These are phyloP conservation scores for Fusarium decemcellulare DNA, from an alignment of 2,329 filamentous ascomycete genomes.

Conservation along the genomic window DNA sequence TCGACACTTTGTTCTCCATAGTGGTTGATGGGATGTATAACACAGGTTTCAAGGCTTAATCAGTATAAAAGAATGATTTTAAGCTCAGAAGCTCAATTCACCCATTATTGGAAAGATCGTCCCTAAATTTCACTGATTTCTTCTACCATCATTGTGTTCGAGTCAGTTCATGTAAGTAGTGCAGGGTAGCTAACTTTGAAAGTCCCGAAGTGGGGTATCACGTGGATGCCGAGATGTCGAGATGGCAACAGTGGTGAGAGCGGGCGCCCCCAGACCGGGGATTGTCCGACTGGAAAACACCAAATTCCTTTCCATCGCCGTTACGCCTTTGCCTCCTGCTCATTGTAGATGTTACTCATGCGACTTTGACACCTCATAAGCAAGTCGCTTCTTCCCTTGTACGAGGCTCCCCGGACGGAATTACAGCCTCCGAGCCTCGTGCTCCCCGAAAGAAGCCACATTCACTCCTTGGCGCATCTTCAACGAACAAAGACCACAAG, in stretches of 20 bases:
- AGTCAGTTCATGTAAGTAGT: constrained; percentile 30
- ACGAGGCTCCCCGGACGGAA: constrained; percentile 10
- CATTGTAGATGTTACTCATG: constrained; percentile 21
- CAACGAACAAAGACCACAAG: constrained; percentile 9
- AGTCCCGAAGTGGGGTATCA: constrained; percentile 35
- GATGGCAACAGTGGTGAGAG: constrained; percentile 33
- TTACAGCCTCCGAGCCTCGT: constrained; percentile 5
- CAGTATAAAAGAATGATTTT: too few relatives aligned
- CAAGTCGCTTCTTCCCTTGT: background rate
- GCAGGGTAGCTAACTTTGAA: constrained; percentile 24
- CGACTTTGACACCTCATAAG: constrained; percentile 16
- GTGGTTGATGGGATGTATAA: too few relatives aligned
- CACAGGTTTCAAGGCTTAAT: too few relatives aligned
- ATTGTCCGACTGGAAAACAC: constrained; percentile 40
- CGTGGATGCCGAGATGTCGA: constrained; percentile 33
- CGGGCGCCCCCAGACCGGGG: constrained; percentile 26
- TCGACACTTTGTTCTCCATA: too few relatives aligned
- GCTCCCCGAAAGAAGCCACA: constrained; percentile 38
- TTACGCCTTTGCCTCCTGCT: constrained; percentile 14
- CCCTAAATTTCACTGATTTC: too few relatives aligned
- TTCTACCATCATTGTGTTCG: background rate
- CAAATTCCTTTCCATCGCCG: constrained; percentile 41
- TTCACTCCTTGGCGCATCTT: constrained; percentile 31
- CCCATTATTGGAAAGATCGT: too few relatives aligned
- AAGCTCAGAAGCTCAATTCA: too few relatives aligned